phyloP scores from a whole-genome alignment of 1,139 yeast genomes.

The Debaryomyces sp. region DNA sequence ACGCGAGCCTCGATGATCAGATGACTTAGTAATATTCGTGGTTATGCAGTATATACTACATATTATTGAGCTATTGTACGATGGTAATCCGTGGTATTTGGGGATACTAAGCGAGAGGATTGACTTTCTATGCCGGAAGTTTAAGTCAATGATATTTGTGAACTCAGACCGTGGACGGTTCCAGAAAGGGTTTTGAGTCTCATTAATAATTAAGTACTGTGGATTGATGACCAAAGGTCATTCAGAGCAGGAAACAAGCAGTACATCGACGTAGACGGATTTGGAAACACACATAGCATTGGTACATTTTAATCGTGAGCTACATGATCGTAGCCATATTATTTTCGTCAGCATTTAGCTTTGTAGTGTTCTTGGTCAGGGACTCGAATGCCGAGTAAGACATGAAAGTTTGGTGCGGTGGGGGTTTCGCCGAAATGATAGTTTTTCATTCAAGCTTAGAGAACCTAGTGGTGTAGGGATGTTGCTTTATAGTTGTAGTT shows the following conservation, averaged over 20 bases:
- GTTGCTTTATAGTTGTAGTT: too few relatives aligned
- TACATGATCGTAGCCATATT: neutral
- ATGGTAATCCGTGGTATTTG: neutral
- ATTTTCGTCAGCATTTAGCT: neutral
- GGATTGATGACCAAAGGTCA: neutral
- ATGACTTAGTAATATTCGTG: neutral
- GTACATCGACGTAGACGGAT: neutral
- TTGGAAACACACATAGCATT: neutral
- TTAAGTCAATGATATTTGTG: neutral
- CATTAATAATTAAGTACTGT: neutral
- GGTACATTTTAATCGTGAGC: neutral
- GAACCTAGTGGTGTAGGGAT: too few relatives aligned
- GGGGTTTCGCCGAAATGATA: neutral
- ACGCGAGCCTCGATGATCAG: constrained; percentile 1
- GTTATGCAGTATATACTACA: neutral
- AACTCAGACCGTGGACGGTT: neutral
- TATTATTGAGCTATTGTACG: neutral
- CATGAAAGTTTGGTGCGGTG: neutral
- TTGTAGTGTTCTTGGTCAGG: neutral
- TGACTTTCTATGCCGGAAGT: neutral
- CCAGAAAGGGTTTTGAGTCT: neutral
- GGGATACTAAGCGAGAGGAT: neutral
- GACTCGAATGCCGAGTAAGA: neutral
- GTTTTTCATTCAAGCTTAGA: neutral
- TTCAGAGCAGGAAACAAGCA: neutral